A percentile compares a stretch with the other conserved stretches of the same genome.
Evolutionary conservation across 495 filamentous ascomycete genomes (phyloP).

Genomic region (Filosporella fistucella): DNA sequence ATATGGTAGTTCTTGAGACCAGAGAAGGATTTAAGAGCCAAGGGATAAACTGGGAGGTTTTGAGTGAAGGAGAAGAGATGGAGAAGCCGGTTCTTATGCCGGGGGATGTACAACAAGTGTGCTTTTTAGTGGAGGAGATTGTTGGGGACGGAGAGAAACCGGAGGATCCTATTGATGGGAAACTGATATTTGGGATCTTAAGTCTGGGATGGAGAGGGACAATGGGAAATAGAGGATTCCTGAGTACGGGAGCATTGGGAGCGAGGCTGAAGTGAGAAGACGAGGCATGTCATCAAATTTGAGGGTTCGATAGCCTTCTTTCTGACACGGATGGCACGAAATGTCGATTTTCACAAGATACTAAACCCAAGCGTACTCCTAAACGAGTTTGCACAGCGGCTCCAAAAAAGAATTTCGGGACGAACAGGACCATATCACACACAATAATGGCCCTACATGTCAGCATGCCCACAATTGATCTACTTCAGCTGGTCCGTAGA

Average conservation of each 20-base stretch:
- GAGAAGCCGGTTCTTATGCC: slow-evolving; percentile 68
- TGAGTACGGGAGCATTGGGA: slow-evolving; percentile 82
- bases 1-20: slow-evolving; percentile 47
- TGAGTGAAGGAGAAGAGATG: slow-evolving; percentile 24
- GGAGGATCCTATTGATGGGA: slow-evolving; percentile 49
- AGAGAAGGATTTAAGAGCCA: slow-evolving; percentile 39
- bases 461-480: no score
- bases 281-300: no score
- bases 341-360: no score
- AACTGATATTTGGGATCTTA: slow-evolving; percentile 72
- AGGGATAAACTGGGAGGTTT: slow-evolving; percentile 49
- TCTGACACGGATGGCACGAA: no score
- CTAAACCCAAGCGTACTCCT: no score
- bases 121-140: slow-evolving; percentile 76
- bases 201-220: slow-evolving; percentile 82
- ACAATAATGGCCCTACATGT: no score
- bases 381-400: no score
- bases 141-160: slow-evolving; percentile 43
- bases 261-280: slow-evolving; percentile 26
- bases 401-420: no score
- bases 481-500: no score
- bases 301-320: no score
- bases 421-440: no score
- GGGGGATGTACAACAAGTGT: slow-evolving; percentile 86
- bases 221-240: slow-evolving; percentile 84